Base-by-base conservation (phyloP, 2,329 filamentous ascomycete genomes). In the Fusarium keratoplasticum region DNA sequence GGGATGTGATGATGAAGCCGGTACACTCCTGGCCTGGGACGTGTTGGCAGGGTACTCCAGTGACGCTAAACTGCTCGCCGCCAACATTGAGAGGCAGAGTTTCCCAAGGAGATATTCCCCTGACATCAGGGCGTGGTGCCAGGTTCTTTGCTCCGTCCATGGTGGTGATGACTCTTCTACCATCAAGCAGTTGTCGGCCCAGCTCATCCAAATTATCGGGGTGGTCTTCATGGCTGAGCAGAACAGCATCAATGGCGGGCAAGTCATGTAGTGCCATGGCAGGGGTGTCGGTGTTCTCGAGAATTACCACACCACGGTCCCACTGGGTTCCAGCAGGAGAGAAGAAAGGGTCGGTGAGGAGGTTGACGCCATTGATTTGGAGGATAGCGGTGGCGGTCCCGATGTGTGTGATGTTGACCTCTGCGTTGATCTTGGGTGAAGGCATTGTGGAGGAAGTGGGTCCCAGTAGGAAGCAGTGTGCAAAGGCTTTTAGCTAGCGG, bases 351-450 rank as follows among this genome's bases (percentile, higher is more conserved):
- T 87, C 85, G 0, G 85, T 87, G 7, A 87, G 74, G 40, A 87
- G 78, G 11, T 79, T 85, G 64, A 85, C 66, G 18, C 81, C 82
- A 44, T 84, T 77, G 44, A 87, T 81, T 3, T 85, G 76, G 13
- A 88, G 67, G 57, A 88, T 83, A n/a, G 86, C 85, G 0, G 86
- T 87, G 5, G 86, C 86, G 1, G 86, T 87, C 16, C 83, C 84
- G 60, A 89, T 84, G 67, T 86, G 82, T 29, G 85, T 87, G 58
- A 87, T 80, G 6, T 63, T 81, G 27, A 66, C 60, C 0, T 33
- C 20, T 6, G 57, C 57, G 16, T 60, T 44, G 11, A 60, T 44
- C 7, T 33, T 58, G 13, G 55, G 22, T n/a, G 22, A 58, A 35
- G 31, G 7, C 20, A 38, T 58, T 33, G 11, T 57, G 27, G 25